Conservation (phyloP, 768 basidiomycete species). For the Mycena haematopus region DNA sequence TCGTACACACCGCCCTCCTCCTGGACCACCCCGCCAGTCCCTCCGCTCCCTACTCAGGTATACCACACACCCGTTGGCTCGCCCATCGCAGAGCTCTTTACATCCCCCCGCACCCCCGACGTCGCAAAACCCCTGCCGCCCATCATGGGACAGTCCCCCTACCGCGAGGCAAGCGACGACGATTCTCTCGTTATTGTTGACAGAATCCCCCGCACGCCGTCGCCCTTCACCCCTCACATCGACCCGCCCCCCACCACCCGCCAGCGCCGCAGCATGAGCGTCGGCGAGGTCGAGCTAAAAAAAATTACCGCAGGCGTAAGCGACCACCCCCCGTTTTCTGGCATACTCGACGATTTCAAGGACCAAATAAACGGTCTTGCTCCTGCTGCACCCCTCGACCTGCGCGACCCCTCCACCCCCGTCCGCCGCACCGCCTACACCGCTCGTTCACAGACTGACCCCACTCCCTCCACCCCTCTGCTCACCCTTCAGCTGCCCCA, state of each 20-base stretch:
- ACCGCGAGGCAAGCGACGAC: constrained; percentile 45
- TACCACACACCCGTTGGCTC: constrained; percentile 46
- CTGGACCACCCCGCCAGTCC: constrained; percentile 49
- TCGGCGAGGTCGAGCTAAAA: constrained; percentile 67
- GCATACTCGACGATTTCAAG: constrained; percentile 75
- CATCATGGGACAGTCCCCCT: constrained; percentile 47
- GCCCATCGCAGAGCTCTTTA: constrained; percentile 61
- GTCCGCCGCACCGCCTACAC: constrained; percentile 47
- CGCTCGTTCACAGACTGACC: constrained; percentile 44
- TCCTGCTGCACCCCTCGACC: constrained; percentile 62
- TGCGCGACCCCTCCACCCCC: constrained; percentile 70
- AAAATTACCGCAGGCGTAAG: constrained; percentile 44
- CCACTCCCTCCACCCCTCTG: constrained; percentile 35
- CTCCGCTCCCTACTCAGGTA: constrained; percentile 54
- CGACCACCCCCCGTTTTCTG: constrained; percentile 57
- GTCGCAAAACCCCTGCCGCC: constrained; percentile 71
- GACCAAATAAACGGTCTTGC: constrained; percentile 75
- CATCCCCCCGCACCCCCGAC: constrained; percentile 42
- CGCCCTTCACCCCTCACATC: constrained; percentile 32
- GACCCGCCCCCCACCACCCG: constrained; percentile 35
- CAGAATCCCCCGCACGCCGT: constrained; percentile 46
- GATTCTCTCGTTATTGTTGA: constrained; percentile 68
- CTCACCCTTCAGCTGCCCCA: constrained; percentile 40
- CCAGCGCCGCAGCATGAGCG: constrained; percentile 78
- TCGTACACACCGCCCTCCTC: constrained; percentile 12